Conservation (phyloP, 257 asterid genomes). For the Solanum medicagineum region DNA sequence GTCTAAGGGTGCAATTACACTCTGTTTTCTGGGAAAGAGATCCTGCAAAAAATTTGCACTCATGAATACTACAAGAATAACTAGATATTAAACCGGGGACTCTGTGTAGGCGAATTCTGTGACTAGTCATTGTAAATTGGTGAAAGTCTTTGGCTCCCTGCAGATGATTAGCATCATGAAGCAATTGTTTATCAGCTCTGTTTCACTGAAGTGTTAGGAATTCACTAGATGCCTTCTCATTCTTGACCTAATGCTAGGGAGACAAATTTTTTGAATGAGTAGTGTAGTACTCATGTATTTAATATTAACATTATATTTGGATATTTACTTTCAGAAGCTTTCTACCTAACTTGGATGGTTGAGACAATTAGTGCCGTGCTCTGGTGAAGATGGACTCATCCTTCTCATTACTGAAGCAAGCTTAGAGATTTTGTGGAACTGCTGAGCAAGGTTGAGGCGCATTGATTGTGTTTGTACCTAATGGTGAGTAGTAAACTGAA, state of each 20-base stretch:
- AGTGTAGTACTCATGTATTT: background rate
- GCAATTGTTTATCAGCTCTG: background rate
- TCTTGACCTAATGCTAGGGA: background rate
- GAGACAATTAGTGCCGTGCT: background rate
- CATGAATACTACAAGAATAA: background rate
- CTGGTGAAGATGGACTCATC: background rate
- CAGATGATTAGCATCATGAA: background rate
- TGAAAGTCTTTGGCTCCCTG: background rate
- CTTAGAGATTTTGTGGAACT: background rate
- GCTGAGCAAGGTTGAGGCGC: background rate
- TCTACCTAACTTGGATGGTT: background rate
- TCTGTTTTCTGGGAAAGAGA: background rate
- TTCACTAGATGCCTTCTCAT: background rate
- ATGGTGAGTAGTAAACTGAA: background rate
- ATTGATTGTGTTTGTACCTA: background rate
- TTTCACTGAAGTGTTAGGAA: background rate
- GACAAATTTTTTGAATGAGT: background rate
- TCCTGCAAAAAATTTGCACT: background rate
- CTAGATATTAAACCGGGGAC: background rate
- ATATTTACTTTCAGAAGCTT: background rate
- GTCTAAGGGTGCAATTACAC: background rate
- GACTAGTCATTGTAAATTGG: background rate
- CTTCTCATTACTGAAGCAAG: background rate
- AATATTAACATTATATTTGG: background rate
- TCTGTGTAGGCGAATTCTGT: background rate